Evolutionary conservation across 805 yeast species (phyloP).

Genomic region (Yamadazyma akitaensis): DNA sequence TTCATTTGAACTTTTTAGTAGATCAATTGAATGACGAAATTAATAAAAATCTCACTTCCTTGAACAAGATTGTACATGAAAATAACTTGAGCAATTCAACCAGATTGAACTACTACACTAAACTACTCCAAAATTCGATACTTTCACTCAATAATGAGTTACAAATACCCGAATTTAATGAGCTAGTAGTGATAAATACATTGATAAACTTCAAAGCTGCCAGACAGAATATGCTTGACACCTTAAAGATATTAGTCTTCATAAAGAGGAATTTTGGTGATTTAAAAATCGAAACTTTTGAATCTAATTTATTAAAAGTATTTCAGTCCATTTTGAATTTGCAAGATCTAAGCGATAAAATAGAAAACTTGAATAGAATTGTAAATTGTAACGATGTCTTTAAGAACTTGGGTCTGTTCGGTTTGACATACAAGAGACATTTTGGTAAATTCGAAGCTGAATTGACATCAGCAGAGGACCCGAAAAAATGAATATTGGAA

Average conservation of each 20-base stretch:
- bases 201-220: conserved; percentile 44
- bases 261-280: conserved; percentile 17
- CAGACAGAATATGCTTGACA: conserved; percentile 44
- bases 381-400: conserved; percentile 51
- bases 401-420: conserved; percentile 48
- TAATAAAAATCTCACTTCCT: conserved; percentile 44
- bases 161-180: conserved; percentile 15
- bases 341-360: conserved; percentile 29
- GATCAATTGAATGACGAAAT: conserved; percentile 46
- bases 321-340: conserved; percentile 10
- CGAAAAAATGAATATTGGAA: too few species aligned
- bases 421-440: conserved; percentile 49
- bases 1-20: conserved; percentile 62
- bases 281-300: conserved; percentile 8
- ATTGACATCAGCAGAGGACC: neutral
- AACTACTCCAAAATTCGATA: conserved; percentile 56
- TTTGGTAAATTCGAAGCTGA: conserved; percentile 21
- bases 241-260: conserved; percentile 45
- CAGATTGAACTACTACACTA: conserved; percentile 63
- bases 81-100: conserved; percentile 37
- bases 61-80: conserved; percentile 32
- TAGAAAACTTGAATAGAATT: conserved; percentile 46
- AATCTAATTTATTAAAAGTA: conserved; percentile 6
- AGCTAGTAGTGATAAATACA: conserved; percentile 21
- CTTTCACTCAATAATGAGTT: conserved; percentile 53